phyloP scores from a whole-genome alignment of 768 basidiomycete genomes.

The Lactarius sanguifluus region DNA sequence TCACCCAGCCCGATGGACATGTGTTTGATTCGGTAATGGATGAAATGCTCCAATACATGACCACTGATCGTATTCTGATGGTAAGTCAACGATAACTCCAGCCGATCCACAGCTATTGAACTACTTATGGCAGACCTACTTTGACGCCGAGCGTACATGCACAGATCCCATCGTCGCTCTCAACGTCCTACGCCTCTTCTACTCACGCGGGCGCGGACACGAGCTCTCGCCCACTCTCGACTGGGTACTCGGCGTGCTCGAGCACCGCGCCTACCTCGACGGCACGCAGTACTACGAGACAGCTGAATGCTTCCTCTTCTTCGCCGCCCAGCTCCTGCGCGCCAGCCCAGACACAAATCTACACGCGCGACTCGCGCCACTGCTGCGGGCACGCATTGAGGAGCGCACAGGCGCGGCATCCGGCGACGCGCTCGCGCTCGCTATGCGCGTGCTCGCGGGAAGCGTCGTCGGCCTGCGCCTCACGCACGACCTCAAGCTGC shows the following conservation, averaged over 20 bases:
- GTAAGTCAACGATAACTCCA: slow-evolving; percentile 21
- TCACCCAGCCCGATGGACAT: slow-evolving; percentile 38
- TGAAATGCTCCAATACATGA: slow-evolving; percentile 54
- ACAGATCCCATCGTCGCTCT: slow-evolving; percentile 56
- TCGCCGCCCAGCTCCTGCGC: slow-evolving; percentile 47
- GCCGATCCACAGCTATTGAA: not conserved
- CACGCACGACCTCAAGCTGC: slow-evolving; percentile 45
- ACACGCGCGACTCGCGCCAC: slow-evolving; percentile 39
- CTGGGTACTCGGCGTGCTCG: slow-evolving; percentile 51
- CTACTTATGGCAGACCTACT: slow-evolving; percentile 45
- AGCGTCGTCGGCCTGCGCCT: slow-evolving; percentile 43
- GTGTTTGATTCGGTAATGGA: slow-evolving; percentile 49
- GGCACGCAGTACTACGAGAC: slow-evolving; percentile 57
- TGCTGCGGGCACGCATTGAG: slow-evolving; percentile 46
- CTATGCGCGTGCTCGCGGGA: slow-evolving; percentile 54
- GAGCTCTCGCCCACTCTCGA: slow-evolving; percentile 46
- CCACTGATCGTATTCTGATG: slow-evolving; percentile 49
- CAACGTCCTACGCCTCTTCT: slow-evolving; percentile 51
- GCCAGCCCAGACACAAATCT: slow-evolving; percentile 37
- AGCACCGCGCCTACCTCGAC: slow-evolving; percentile 52
- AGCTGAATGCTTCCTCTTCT: slow-evolving; percentile 54
- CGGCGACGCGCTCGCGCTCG: slow-evolving; percentile 55
- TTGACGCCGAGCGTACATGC: slow-evolving; percentile 50
- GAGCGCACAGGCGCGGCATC: slow-evolving; percentile 48
- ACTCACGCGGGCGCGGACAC: slow-evolving; percentile 47